Conservation (phyloP, 78 protist species). For the Dictyostelium intermedium region DNA sequence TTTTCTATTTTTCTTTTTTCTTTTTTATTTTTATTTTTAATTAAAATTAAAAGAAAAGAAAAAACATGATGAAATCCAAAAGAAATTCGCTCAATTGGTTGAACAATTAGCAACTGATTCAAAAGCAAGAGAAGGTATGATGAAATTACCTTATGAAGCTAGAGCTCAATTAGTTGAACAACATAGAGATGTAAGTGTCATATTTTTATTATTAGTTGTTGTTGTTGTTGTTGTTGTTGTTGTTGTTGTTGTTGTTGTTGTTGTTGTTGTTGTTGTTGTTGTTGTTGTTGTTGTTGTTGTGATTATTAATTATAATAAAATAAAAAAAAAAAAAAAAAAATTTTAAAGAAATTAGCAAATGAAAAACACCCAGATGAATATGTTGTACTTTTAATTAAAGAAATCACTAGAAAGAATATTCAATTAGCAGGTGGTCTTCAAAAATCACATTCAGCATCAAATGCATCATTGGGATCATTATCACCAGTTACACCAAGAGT, state of each 20-base stretch:
- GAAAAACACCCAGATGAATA: conserved; percentile 71
- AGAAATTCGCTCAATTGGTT: conserved; percentile 47
- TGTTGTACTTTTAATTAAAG: conserved; percentile 25
- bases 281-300: too few species aligned
- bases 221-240: too few species aligned
- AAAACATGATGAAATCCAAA: conserved; percentile 43
- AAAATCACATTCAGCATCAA: background rate
- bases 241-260: too few species aligned
- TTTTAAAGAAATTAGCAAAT: conserved; percentile 61
- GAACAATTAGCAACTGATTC: conserved; percentile 75
- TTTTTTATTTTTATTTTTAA: background rate
- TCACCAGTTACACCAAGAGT: background rate
- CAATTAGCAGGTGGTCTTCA: background rate
- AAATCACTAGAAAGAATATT: background rate
- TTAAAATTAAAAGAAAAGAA: background rate
- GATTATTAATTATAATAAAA: background rate
- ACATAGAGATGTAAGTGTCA: conserved; percentile 39
- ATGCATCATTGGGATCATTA: conserved; percentile 1
- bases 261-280: too few species aligned
- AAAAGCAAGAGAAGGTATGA: conserved; percentile 50
- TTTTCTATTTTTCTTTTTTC: background rate
- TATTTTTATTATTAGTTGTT: background rate
- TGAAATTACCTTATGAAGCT: conserved; percentile 5
- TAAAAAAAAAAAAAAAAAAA: background rate
- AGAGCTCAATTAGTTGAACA: conserved; percentile 36